Conservation (phyloP, 345 rosid genomes). For the Clarkia xantiana region DNA sequence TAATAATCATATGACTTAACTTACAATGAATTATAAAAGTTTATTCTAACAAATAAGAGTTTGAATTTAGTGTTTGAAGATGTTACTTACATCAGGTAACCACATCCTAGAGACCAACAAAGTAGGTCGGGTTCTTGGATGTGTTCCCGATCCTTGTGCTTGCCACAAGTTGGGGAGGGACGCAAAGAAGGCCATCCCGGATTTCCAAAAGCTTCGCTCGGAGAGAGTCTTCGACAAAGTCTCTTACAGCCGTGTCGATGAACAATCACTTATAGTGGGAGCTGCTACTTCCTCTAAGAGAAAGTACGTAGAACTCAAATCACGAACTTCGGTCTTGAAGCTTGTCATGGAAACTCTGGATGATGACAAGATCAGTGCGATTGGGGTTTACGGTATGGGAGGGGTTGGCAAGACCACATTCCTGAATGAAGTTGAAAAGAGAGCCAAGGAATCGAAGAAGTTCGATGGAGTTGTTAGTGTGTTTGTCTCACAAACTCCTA, state of each 20-base stretch:
- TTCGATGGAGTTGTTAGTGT: constrained; percentile 8
- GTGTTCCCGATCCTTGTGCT: not conserved
- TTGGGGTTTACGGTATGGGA: constrained; percentile 11
- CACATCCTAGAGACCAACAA: too few relatives aligned
- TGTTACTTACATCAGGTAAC: too few relatives aligned
- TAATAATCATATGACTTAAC: too few relatives aligned
- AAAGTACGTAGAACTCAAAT: not conserved
- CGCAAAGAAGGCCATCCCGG: not conserved
- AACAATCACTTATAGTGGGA: not conserved
- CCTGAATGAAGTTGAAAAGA: not conserved
- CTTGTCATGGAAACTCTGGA: not conserved
- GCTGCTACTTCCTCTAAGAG: not conserved
- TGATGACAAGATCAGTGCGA: not conserved
- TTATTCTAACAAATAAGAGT: too few relatives aligned
- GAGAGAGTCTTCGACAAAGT: not conserved
- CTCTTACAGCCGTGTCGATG: not conserved
- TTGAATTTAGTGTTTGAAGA: too few relatives aligned
- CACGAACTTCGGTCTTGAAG: not conserved
- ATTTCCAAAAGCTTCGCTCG: not conserved
- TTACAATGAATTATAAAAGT: too few relatives aligned
- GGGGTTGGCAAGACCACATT: constrained; percentile 16
- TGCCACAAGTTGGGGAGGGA: not conserved
- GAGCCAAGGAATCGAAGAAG: not conserved
- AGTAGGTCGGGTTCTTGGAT: not conserved
- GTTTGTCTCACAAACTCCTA: not conserved